Base-by-base conservation (phyloP, 176 grass and related monocot genomes). In the Cocos nucifera region DNA sequence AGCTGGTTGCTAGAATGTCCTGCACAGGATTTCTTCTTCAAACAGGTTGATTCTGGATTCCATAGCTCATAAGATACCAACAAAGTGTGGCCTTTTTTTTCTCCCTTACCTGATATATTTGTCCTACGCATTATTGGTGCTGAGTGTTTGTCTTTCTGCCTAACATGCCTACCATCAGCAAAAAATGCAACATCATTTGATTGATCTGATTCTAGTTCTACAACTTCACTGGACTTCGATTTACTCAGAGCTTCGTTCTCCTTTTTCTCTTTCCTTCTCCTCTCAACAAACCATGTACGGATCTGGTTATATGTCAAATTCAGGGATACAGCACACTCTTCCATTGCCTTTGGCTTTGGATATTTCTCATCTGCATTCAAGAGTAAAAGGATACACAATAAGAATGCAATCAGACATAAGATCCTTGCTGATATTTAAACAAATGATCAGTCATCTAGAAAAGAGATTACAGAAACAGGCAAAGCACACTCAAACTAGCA, bases 211-310 rank as follows among this genome's bases (percentile, higher is more conserved):
- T 44, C 35, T 14, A 8, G 10, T 14, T 12, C 35, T 9, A 44
- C 35, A 44, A 12, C 2, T 44, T 44, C 35, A 10, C 1, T 44
- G 10, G 10, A 44, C 14, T 44, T 44, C 35, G 12, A 12, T 44
- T 44, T 44, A 44, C 35, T 3, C 7, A 51, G 15, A 54, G 59
- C 50, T 73, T 83, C 76, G 48, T 62, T 78, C 61, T 83, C 64
- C 75, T 32, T 88, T 70, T 77, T 92, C 35, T 89, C 79, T 82
- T 93, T 98, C 67, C 94, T 89, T 83, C 94, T 93, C 71, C 88
- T 83, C 63, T 98, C 88, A 73, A 82, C 77, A 83, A 98, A 98
- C 94, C 94, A 98, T 49, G 85, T 79, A 32, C 78, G 78, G 8
- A 98, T 77, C 74, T 98, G 94, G 53, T 19, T 93, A 74, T 89